Evolutionary conservation across 345 rosid species (phyloP), one percentile per base, ranked within the genome.

Genomic region (Mercurialis annua): DNA sequence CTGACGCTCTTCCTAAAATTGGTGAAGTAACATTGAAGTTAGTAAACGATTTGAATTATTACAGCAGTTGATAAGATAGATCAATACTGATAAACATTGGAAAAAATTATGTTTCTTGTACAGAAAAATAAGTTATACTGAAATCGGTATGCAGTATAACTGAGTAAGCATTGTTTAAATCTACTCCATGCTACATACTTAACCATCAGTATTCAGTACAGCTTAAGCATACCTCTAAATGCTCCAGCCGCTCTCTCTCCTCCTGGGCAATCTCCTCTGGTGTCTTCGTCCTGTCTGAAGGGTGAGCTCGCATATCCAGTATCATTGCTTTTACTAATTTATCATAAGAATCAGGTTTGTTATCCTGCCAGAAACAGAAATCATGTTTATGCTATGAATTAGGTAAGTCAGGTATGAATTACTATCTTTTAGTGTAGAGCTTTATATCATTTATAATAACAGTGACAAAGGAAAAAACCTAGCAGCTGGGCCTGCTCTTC

Each of bases 251-350:
- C 77, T 91, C 96, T 75, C 85, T 81, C 77, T 91, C 93, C 58
- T 81, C 86, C 76, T 89, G 95, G n/a, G 97, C 99, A 85, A 89
- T 85, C 82, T 94, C 99, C 73, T 94, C 98, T n/a, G 90, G 85
- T 52, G 92, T 87, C 83, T 89, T 91, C 56, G 85, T 87, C 76
- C 95, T 85, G 57, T 91, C 96, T 30, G 96, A 84, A 34, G 97
- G 89, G 38, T 79, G 86, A 75, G 92, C 94, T 58, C 95, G 95
- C 56, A 80, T 82, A 57, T 89, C 98, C 74, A 83, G 64, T 40
- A 79, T 64, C 92, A 91, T 77, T 65, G 40, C 83, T 57, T 76
- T 75, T 62, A 85, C 83, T 67, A 84, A 85, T 61, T 77, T 82
- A 58, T 81, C 80, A 74, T 94, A 91, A n/a, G 80, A 59, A 74